Evolutionary conservation across 1,284 basidiomycete species (phyloP), one percentile per base, ranked within the genome.

Genomic region (Cutaneotrichosporon sp.): DNA sequence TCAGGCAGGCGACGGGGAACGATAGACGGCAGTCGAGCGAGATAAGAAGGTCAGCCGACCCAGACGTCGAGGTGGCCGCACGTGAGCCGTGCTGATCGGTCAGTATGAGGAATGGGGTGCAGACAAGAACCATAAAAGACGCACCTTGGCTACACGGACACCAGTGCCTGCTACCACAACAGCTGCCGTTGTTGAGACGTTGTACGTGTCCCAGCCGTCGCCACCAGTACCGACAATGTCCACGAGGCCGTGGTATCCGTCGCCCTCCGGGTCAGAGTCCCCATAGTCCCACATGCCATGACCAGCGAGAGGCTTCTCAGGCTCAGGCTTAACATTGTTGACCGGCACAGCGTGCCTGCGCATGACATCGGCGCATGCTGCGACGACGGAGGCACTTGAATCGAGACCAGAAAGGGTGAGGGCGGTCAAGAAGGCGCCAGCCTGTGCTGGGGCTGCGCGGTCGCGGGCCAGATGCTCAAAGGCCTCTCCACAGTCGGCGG

Each of bases 141-240:
- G 8, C 66, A 91, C 90, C 80, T 97, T 97, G 74, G 92, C 85
- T 1, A 97, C 90, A 46, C 90, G 80, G 1, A 90, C 88, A 14
- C 94, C 94, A 1, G 92, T 89, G 14, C 94, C 94, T 17, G 91
- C 91, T 22, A 93, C 93, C 17, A 98, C 90, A 55, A 98, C 83
- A 4, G 84, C 92, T 2, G 94, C 94, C 0, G 91, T 88, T 0
- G 94, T 97, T 66, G 90, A 94, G 39, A 97, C 93, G 71, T 98
- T 97, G 80, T 94, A 98, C 0, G 94, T 88, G 67, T 97, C 90
- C 76, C 94, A 85, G 0, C 93, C 93, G 75, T 97, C 94, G 11
- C 94, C 94, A n/a, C 94, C 94, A 0, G 86, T 88, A 14, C 87
- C 81, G 48, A 85, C 86, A 56, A 79, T 83, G 75, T 78, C 84